Base-by-base conservation (phyloP, 139 green algal genomes). In the Trebouxia sp. region DNA sequence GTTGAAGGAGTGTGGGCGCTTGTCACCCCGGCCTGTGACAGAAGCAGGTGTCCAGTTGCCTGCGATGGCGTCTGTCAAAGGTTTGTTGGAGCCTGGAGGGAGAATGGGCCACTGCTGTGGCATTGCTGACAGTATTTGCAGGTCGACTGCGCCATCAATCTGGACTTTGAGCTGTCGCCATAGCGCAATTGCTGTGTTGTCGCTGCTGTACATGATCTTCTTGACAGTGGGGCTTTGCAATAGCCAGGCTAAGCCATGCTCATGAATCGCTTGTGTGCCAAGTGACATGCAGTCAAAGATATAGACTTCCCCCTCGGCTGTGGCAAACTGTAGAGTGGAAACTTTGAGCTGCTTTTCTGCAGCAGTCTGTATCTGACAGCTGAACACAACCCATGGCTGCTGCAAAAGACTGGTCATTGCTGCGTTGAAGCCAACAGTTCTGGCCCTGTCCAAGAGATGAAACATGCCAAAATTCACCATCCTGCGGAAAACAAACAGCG, bases 201-300 rank as follows among this genome's bases (percentile, higher is more conserved):
- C 35, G 62, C 62, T 72, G 62, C 62, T 72, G 62, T 72, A 72
- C 62, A 72, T 72, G 32, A 72, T 72, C 62, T 72, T 72, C 62
- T 45, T 43, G 32, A 72, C 12, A 45, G 11, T 24, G 11, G 62
- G 62, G 35, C 62, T 72, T 72, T 72, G 62, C 20, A 72, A 35
- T 17, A 72, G 26, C 32, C 32, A 43, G 12, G 62, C 62, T 15
- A 72, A 45, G 35, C 62, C 62, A 72, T 72, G 62, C 62, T 72
- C 62, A 45, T 72, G 62, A 28, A 72, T 45, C 9, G 62, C 62
- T 72, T 72, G 62, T 17, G 32, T 30, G 32, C 62, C 62, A 72
- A 72, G 62, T 9, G 62, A 12, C 32, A 72, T 14, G 35, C 62
- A 72, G 62, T 72, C 62, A 72, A 72, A 72, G 32, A 72, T 72